Evolutionary conservation across 192 early-diverging fungal genomes (phyloP), one percentile per base, ranked within the genome.

Genomic region (Coemansia sp.): DNA sequence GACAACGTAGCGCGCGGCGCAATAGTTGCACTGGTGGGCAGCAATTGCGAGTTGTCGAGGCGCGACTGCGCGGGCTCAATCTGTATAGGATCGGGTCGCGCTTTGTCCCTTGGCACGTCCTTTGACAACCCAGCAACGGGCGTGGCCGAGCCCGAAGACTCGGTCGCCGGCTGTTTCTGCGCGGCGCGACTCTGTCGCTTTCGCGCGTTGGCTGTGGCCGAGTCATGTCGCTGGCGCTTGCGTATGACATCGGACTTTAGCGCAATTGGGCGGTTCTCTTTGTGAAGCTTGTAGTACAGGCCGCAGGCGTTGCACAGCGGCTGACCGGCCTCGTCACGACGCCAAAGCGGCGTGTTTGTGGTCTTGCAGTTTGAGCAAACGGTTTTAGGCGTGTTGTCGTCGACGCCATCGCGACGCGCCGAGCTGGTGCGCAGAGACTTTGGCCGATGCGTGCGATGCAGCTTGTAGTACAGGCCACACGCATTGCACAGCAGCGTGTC

Each of bases 241-340:
- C 92, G 83, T 60, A 99, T 95, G n/a, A 95, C 86, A 62, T 94
- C 91, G 1, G 88, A 92, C 75, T 93, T 95, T 52, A 99, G 79
- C 43, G 82, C 82, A 14, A 92, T 82, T 0, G 97, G 97, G 40
- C 97, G 79, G 8, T 85, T 84, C 26, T 90, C 87, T 32, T 91
- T 90, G 70, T 99, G 97, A 14, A 99, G 78, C 67, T 97, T 98
- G 67, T 86, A 87, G 61, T 92, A 99, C 36, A 99, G 62, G 0
- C 97, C 97, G 60, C 97, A 99, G 5, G 97, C 97, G 59, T 99
- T 99, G 67, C 97, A 99, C 27, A 99, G 81, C 4, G 92, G 83
- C n/a, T 88, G 85, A 11, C 94, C 94, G 35, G 84, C 78, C 21
- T 87, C 87, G 63, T 94, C 85, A 9, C 94, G 80, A 11, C 97